A percentile compares a stretch with the other conserved stretches of the same genome.
Evolutionary conservation across 352 stramenopile species (phyloP).

Genomic region (Bremia lactucae): DNA sequence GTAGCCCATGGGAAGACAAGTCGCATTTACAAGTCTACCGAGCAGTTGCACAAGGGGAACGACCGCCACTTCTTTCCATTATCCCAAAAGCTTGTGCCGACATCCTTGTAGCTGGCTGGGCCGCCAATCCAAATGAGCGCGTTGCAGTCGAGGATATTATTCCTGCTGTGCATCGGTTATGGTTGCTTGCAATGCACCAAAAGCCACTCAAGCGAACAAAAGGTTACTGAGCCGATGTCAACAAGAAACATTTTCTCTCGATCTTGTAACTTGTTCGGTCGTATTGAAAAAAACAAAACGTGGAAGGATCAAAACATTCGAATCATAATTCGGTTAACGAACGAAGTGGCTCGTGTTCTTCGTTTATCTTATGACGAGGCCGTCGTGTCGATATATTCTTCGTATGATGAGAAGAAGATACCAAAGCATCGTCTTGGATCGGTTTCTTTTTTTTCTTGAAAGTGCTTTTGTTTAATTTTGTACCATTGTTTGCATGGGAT

Average conservation of each 20-base stretch:
- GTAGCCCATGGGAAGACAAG: constrained; percentile 61
- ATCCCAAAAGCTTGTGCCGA: constrained; percentile 63
- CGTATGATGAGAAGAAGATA: constrained; percentile 15
- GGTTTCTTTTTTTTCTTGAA: constrained; percentile 48
- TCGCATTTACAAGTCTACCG: constrained; percentile 78
- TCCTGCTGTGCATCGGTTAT: constrained; percentile 61
- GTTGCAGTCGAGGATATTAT: constrained; percentile 69
- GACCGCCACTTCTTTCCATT: constrained; percentile 50
- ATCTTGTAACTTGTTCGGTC: constrained; percentile 15
- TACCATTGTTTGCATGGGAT: constrained; percentile 5
- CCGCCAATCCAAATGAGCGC: constrained; percentile 57
- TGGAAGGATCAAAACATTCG: background rate
- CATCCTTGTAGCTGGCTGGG: constrained; percentile 66
- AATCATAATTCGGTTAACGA: constrained; percentile 31
- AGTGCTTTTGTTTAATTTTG: constrained; percentile 14
- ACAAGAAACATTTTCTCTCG: too few relatives aligned
- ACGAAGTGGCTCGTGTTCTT: constrained; percentile 11
- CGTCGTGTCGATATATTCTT: constrained; percentile 30
- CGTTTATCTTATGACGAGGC: constrained; percentile 20
- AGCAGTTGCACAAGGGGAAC: constrained; percentile 55
- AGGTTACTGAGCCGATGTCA: background rate
- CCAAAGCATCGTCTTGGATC: constrained; percentile 11
- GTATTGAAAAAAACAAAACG: background rate
- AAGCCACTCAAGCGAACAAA: constrained; percentile 66
- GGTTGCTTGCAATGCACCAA: constrained; percentile 66